Conservation (phyloP, 257 asterid species). For the Solanum tarapatanum region DNA sequence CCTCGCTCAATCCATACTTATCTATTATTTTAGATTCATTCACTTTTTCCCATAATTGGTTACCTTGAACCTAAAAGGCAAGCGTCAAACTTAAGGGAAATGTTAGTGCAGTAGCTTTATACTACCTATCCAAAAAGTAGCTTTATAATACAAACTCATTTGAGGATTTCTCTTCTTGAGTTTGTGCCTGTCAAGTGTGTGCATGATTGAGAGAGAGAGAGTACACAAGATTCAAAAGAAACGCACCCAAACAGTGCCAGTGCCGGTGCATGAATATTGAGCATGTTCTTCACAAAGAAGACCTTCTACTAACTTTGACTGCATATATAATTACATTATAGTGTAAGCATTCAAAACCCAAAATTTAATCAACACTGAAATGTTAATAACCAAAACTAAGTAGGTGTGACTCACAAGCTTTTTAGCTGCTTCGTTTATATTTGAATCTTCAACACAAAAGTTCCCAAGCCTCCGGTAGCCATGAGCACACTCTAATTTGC, state of each 20-base stretch:
- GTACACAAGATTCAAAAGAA: background rate
- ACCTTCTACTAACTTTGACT: slow-evolving; percentile 62
- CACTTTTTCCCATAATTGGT: slow-evolving; percentile 39
- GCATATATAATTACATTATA: slow-evolving; percentile 25
- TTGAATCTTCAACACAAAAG: slow-evolving; percentile 66
- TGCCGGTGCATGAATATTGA: slow-evolving; percentile 58
- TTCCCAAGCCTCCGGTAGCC: slow-evolving; percentile 61
- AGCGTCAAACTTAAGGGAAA: background rate
- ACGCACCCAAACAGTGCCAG: slow-evolving; percentile 69
- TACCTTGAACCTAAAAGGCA: slow-evolving; percentile 38
- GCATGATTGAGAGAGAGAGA: background rate
- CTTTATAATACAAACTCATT: background rate
- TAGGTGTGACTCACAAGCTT: slow-evolving; percentile 36
- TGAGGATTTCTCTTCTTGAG: background rate
- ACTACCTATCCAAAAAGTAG: background rate
- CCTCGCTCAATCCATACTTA: slow-evolving; percentile 26
- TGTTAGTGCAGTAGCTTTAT: background rate
- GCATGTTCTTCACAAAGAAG: slow-evolving; percentile 52
- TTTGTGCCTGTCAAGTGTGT: background rate
- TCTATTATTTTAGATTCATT: slow-evolving; percentile 30
- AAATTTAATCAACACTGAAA: background rate
- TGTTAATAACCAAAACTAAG: background rate
- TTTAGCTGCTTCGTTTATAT: slow-evolving; percentile 44
- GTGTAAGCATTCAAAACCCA: slow-evolving; percentile 6
- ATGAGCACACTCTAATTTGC: slow-evolving; percentile 54